Base-by-base conservation (phyloP, 2,329 filamentous ascomycete genomes). In the Clarireedia homoeocarpa region DNA sequence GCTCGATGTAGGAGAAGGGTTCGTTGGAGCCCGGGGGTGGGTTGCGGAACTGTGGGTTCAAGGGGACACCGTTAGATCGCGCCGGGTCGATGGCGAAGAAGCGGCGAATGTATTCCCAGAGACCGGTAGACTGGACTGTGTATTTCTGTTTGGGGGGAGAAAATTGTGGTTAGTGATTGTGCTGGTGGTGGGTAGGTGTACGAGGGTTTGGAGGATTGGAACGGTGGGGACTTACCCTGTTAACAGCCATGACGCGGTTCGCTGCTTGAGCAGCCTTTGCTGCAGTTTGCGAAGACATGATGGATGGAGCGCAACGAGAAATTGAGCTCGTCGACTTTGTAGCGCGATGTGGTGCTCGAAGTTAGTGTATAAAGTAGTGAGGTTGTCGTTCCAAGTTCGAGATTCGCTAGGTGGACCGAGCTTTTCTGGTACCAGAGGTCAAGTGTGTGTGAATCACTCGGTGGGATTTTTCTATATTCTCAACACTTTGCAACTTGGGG, bases 21-120 rank as follows among this genome's bases (percentile, higher is more conserved):
- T 89, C 84, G 67, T 83, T 76, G 63, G 76, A 78, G 62, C 88
- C 90, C 9, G 88, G 94, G 50, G 91, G 75, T 58, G 94, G 94
- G 74, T 89, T 86, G 66, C 94, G 91, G 81, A 82, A 96, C 77
- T 91, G 86, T 42, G 91, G 85, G 80, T 97, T 97, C 67, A 99
- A 77, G 48, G 94, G 94, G 20, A 99, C 77, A 72, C 94, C 94
- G 67, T 87, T 91, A 63, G 91, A 96, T 63, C 94, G 91, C 69
- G 89, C 84, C 38, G 91, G 82, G 72, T 96, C 92, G 68, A 99
- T 76, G 64, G 90, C 83, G 64, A 96, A 73, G 65, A 86, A 71
- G 64, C 84, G 83, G 71, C 91, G 91, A 71, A 99, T 76, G 56
- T 76, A 77, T 70, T 92, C 91, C 88, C 90, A 97, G 73, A 97